These are phyloP conservation scores for Combretum micranthum DNA, from an alignment of 345 rosid genomes.

Conservation along the genomic window DNA sequence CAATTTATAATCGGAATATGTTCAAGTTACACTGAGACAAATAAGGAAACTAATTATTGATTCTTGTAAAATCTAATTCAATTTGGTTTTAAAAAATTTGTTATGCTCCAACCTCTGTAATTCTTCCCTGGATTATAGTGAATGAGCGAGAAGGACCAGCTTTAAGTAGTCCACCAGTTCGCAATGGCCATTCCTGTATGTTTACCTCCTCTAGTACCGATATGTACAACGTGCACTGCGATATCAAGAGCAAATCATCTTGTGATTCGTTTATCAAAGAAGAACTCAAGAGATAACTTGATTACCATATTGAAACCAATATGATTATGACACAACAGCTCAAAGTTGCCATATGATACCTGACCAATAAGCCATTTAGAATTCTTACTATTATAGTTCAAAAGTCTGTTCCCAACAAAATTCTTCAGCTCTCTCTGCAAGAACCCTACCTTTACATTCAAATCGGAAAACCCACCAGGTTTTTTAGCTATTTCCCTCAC, in stretches of 20 bases:
- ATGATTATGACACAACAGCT: too few species aligned
- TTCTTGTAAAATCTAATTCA: too few species aligned
- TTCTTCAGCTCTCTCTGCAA: conserved; percentile 41
- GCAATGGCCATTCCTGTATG: conserved; percentile 98
- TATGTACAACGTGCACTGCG: conserved; percentile 58
- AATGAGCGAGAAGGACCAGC: conserved; percentile 51
- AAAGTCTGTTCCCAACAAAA: conserved; percentile 27
- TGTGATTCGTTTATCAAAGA: conserved; percentile 5
- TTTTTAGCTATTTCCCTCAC: conserved; percentile 43
- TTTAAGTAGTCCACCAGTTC: conserved; percentile 59
- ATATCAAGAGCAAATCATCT: conserved; percentile 54
- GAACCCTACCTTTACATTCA: conserved; percentile 34
- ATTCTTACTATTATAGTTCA: conserved; percentile 40
- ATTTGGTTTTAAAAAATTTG: too few species aligned
- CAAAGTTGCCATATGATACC: conserved; percentile 25
- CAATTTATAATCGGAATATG: not conserved
- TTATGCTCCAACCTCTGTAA: conserved; percentile 75
- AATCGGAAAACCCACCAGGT: conserved; percentile 28
- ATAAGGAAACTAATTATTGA: not conserved
- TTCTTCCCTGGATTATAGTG: conserved; percentile 67
- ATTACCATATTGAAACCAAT: too few species aligned
- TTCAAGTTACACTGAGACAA: not conserved
- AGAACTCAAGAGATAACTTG: too few species aligned
- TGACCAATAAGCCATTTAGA: conserved; percentile 60
- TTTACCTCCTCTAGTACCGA: conserved; percentile 72